A percentile compares a stretch with the other conserved stretches of the same genome.
Evolutionary conservation across 2,329 filamentous ascomycete genomes (phyloP).

Genomic region (Hawksworthiomyces lignivorus): DNA sequence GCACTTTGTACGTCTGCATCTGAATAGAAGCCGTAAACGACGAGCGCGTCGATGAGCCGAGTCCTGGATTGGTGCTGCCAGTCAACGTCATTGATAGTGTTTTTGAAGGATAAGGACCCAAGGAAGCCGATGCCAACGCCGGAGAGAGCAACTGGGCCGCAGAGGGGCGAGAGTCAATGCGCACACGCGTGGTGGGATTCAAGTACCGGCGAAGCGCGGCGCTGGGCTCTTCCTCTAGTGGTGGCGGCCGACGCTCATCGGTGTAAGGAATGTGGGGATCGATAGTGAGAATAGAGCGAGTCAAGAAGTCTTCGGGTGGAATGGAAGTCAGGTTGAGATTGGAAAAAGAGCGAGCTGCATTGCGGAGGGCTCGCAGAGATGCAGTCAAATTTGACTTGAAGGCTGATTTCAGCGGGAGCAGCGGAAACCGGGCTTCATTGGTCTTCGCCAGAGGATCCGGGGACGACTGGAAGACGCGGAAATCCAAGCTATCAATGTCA

Average conservation of each 20-base stretch:
- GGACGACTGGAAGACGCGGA: constrained; percentile 36
- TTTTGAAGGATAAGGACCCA: too few relatives aligned
- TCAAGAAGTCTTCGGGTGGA: constrained; percentile 59
- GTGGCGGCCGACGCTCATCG: constrained; percentile 57
- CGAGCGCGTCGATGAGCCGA: constrained; percentile 15
- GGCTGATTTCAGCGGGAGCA: constrained; percentile 45
- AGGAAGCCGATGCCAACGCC: background rate
- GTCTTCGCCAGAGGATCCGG: constrained; percentile 13
- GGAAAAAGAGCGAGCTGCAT: constrained; percentile 57
- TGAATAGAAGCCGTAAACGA: constrained; percentile 60
- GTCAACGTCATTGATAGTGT: constrained; percentile 16
- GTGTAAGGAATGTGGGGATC: constrained; percentile 59
- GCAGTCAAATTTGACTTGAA: constrained; percentile 65
- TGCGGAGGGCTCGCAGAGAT: constrained; percentile 55
- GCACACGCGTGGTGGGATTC: constrained; percentile 51
- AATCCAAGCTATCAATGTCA: constrained; percentile 39
- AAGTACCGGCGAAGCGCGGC: constrained; percentile 60
- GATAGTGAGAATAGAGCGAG: constrained; percentile 59
- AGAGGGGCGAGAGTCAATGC: constrained; percentile 31
- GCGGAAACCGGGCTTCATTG: constrained; percentile 14
- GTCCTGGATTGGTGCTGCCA: background rate
- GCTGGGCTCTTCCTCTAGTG: constrained; percentile 56
- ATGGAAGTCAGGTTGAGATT: constrained; percentile 55
- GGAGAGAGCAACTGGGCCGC: constrained; percentile 9
- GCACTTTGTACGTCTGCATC: constrained; percentile 63